Base-by-base conservation (phyloP, 805 yeast genomes). In the Komagataella ulmi region DNA sequence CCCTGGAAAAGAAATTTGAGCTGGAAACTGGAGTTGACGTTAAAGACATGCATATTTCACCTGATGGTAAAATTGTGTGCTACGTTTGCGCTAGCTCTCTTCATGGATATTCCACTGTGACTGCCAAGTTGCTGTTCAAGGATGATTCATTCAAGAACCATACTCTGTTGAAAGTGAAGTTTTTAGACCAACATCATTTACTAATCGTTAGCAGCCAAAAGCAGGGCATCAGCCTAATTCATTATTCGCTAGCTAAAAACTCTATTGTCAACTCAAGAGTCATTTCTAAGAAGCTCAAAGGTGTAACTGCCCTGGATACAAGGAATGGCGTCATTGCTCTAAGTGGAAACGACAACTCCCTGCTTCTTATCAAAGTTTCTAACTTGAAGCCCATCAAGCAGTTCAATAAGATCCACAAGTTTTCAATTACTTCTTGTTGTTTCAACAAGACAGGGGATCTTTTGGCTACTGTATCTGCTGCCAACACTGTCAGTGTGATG, bases 391-490 rank as follows among this genome's bases (percentile, higher is more conserved):
- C 74, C 10, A 58, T 79, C 23, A 78, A 75, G 53, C 67, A 72
- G 6, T 68, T 80, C 52, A 74, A 75, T 46, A 77, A 83, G 54
- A 80, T 85, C 51, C 97, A 89, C 63, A 70, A 75, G 7, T 86
- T 86, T 63, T 88, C 95, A 23, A 81, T 88, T 50, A 88, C 97
- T 0, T 74, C 77, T 47, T 79, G 87, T 7, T 69, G 79, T 2
- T 81, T 88, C 54, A 81, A 88, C 3, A 83, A 85, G 12, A 73
- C 79, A 61, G 88, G 90, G 6, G 67, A 76, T 50, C 73, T 73
- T 52, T 66, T 88, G 49, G 91, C 88, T 2, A 76, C 88, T 19
- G 83, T 80, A 0, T 83, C 91, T 40, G 95, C 90, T 1, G 86
- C 93, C 2, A 82, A 84, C 54, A 74, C 88, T 1, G 76, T 88